phyloP scores from a whole-genome alignment of 176 grass and related monocot species.

The Cocos nucifera region DNA sequence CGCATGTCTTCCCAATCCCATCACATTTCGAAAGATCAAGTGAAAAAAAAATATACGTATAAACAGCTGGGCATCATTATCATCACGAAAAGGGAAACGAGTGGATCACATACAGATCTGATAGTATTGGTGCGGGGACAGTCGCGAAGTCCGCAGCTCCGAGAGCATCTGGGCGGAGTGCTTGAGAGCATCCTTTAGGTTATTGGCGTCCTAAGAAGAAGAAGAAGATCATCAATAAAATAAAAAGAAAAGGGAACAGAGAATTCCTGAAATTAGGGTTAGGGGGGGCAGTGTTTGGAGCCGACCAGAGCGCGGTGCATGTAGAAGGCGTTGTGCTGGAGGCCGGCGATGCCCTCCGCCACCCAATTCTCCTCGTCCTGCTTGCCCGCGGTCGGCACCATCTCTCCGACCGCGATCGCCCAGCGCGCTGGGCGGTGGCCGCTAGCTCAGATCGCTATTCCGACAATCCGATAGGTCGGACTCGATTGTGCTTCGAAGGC shows the following conservation, averaged over 20 bases:
- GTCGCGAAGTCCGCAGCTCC: conserved; percentile 86
- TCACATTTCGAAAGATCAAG: too few species aligned
- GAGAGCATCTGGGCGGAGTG: conserved; percentile 99
- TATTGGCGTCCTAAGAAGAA: conserved; percentile 67
- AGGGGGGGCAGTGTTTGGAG: not conserved
- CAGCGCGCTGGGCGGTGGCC: too few species aligned
- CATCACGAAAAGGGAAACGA: too few species aligned
- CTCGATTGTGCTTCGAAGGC: too few species aligned
- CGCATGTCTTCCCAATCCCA: conserved; percentile 58
- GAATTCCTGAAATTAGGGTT: conserved; percentile 10
- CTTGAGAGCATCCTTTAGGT: conserved; percentile 95
- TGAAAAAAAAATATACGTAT: too few species aligned
- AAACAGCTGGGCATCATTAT: too few species aligned
- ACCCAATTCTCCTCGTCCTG: conserved; percentile 97
- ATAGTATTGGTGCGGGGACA: conserved; percentile 96
- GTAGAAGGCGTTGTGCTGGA: conserved; percentile 98
- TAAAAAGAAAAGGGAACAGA: not conserved
- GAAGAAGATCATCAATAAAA: too few species aligned
- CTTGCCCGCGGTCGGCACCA: conserved; percentile 49
- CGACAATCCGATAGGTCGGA: too few species aligned
- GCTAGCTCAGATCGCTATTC: too few species aligned
- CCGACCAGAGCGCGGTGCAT: conserved; percentile 94
- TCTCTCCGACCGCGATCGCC: conserved; percentile 12
- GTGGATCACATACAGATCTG: conserved; percentile 63
- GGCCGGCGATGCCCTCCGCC: conserved; percentile 92